A percentile compares a stretch with the other conserved stretches of the same genome.
Conservation (phyloP, 2,329 filamentous ascomycete genomes). For the Tothia fuscella region DNA sequence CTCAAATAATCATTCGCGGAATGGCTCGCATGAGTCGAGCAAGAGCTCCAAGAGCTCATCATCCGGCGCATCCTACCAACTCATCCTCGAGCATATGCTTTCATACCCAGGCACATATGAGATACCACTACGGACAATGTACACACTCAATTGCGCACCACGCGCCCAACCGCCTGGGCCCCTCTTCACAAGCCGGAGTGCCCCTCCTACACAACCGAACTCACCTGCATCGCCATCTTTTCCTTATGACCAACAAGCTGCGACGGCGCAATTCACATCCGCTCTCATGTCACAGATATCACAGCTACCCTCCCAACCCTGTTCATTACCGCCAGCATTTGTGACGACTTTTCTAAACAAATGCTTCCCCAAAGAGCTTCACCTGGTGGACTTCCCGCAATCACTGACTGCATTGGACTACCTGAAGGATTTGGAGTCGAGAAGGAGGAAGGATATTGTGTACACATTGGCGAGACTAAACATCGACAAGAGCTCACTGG, state of each 20-base stretch:
- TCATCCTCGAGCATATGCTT: conserved; percentile 35
- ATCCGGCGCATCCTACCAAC: conserved; percentile 21
- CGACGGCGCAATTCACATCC: conserved; percentile 36
- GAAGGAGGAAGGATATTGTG: conserved; percentile 46
- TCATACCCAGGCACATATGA: conserved; percentile 52
- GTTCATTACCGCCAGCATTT: conserved; percentile 49
- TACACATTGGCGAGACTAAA: conserved; percentile 42
- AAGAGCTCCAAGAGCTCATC: conserved; percentile 13
- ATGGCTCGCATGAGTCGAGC: conserved; percentile 23
- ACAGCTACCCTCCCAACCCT: conserved; percentile 46
- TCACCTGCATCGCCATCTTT: conserved; percentile 21
- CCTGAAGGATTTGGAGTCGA: conserved; percentile 49
- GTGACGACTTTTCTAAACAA: conserved; percentile 49
- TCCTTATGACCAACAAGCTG: conserved; percentile 11
- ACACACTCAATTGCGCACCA: conserved; percentile 50
- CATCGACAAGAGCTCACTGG: conserved; percentile 36
- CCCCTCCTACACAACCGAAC: conserved; percentile 23
- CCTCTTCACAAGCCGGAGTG: conserved; percentile 26
- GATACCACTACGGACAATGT: conserved; percentile 56
- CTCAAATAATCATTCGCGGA: conserved; percentile 30
- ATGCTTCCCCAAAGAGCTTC: conserved; percentile 44
- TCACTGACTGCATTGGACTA: conserved; percentile 55
- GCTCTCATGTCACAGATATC: conserved; percentile 45
- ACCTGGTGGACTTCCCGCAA: conserved; percentile 52
- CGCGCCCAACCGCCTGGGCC: conserved; percentile 28